phyloP scores from a whole-genome alignment of 1,284 basidiomycete species.

The Ustilago sp. region DNA sequence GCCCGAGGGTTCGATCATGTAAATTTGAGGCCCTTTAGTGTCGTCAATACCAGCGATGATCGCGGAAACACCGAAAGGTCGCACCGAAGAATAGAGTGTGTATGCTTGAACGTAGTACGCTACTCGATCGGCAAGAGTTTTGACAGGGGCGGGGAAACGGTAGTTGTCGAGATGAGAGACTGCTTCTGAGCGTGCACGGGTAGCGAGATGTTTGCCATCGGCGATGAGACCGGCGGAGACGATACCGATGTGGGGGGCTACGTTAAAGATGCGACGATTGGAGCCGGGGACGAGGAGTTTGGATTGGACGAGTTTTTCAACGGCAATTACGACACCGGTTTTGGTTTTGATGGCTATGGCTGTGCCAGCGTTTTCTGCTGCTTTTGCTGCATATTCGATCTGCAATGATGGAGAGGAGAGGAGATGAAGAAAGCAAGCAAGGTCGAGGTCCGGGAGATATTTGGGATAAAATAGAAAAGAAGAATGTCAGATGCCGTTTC shows the following conservation, averaged over 20 bases:
- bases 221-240: slow-evolving; percentile 86
- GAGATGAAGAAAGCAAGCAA: background rate
- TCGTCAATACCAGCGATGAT: slow-evolving; percentile 92
- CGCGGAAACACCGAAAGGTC: slow-evolving; percentile 94
- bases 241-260: slow-evolving; percentile 93
- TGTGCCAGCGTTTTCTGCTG: slow-evolving; percentile 94
- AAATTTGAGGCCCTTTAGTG: slow-evolving; percentile 78
- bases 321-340: slow-evolving; percentile 88
- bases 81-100: slow-evolving; percentile 96
- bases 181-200: slow-evolving; percentile 87
- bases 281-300: slow-evolving; percentile 94
- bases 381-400: slow-evolving; percentile 99
- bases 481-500: background rate
- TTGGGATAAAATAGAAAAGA: background rate
- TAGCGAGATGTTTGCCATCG: slow-evolving; percentile 90
- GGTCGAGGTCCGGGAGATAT: too few relatives aligned
- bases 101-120: slow-evolving; percentile 93
- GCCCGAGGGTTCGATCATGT: slow-evolving; percentile 94
- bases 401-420: slow-evolving; percentile 6
- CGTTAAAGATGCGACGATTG: slow-evolving; percentile 90
- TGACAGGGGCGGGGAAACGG: slow-evolving; percentile 81
- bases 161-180: slow-evolving; percentile 81
- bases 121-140: slow-evolving; percentile 85
- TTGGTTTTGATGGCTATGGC: slow-evolving; percentile 83
- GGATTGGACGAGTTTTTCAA: slow-evolving; percentile 97